Base-by-base conservation (phyloP, 2,329 filamentous ascomycete genomes). In the Cordyceps sp. region DNA sequence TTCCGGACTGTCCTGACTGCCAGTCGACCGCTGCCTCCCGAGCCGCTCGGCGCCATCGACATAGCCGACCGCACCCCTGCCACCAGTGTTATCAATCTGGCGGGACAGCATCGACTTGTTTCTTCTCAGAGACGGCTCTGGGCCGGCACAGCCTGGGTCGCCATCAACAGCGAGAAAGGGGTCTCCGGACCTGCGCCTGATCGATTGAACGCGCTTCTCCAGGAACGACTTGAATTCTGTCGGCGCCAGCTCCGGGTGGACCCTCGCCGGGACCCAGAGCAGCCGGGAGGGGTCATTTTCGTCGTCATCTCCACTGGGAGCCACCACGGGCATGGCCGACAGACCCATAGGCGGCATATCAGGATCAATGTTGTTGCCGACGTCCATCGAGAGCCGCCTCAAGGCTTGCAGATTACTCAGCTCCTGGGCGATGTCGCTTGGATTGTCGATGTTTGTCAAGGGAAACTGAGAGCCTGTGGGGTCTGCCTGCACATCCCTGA, bases 161-260 rank as follows among this genome's bases (percentile, higher is more conserved):
- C 42, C 43, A 8, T 78, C 67, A 6, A 67, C 57, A 20, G 73
- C 71, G 29, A 85, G 57, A 24, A 64, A 64, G 39, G 66, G 77
- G 42, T 77, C 84, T 17, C 78, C 78, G 1, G 86, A 93, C 44
- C 82, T 73, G 42, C 86, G 69, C 51, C 84, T 78, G 44, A 96
- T 93, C 23, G 82, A 78, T 43, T 93, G 81, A 10, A 94, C 83
- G 47, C 86, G 77, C 39, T 86, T 92, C 47, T 98, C 88, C 3
- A 98, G 69, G 43, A 96, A 98, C 1, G 79, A 88, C 55, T 93
- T 94, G 64, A 96, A 98, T 44, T 94, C 90, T 48, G 81, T 85
- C 1, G 90, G 90, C 3, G 90, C 90, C 30, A 98, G 64, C 54
- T 98, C 90, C 1, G 90, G 90, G 46, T 98, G 90, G 19, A 98